Evolutionary conservation across 106 monocot genomes (phyloP), one percentile per base, ranked within the genome.

Genomic region (Dioscorea zingiberensis): DNA sequence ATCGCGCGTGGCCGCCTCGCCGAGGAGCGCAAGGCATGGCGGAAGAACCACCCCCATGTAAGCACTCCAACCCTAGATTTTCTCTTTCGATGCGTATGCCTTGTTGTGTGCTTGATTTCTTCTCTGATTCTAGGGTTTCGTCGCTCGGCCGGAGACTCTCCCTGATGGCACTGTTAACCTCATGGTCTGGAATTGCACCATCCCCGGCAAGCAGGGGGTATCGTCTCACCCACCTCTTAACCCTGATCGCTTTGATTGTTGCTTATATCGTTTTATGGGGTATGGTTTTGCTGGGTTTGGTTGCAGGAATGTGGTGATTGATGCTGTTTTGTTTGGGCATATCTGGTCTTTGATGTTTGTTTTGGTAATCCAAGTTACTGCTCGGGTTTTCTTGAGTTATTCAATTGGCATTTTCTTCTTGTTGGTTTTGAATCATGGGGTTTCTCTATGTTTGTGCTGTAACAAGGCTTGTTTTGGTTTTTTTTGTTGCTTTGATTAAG

Each of bases 171-270:
- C 89, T 27, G 81, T 84, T 18, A 94, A 94, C 60, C 74, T 94
- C 66, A 89, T 94, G 93, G 71, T 81, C 21, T 94, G 89, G 93
- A 72, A 94, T 71, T 94, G 93, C 74, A 74, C 67, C 45, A 89
- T 94, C 25, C 93, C 93, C n/a, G 93, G 93, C 19, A 93, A 93
- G 68, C 77, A 85, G 48, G 88, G 85, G 83, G 93, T 93, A 71
- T 60, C 54, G 21, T 67, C 14, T 19, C 22, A 25, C 60, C 47
- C 4, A 38, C 13, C 25, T 21, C 30, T 2, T 55, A n/a, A 27
- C 19, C 21, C 26, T 64, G 16, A 38, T 38, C 38, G 1, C 38
- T 38, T 38, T 38, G 38, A 38, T 38, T 38, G 38, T 6, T 38
- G 6, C 38, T 38, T 38, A 10, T 38, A 8, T 38, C 38, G 38